Base-by-base conservation (phyloP, 208 protist genomes). In the Trypanosoma theileri region DNA sequence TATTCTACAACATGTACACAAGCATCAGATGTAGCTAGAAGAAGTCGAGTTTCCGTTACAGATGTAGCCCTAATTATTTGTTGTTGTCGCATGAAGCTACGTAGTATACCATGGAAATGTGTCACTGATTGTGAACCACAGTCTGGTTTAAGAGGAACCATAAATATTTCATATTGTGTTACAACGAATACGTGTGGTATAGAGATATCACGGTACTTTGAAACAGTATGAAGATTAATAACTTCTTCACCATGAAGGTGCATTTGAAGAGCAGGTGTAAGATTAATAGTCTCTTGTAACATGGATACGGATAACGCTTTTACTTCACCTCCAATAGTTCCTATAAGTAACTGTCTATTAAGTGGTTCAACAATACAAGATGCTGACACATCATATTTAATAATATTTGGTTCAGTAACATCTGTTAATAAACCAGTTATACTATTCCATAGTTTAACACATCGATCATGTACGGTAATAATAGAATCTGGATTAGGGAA, bases 241-340 rank as follows among this genome's bases (percentile, higher is more conserved):
- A 88, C 66, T 59, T 84, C 70, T 21, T 41, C 50, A 41, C 55
- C 52, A 24, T 26, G 31, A 19, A 71, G 22, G 40, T 73, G 42
- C 16, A 51, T 52, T n/a, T 57, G 52, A 31, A 88, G 48, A 6
- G 57, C 56, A 9, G 58, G 44, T n/a, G 56, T 59, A 12, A 85
- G 66, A 64, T 84, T 59, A 22, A 79, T 51, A n/a, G 73, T 81
- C 10, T 45, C 40, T 35, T 78, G 45, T 4, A 73, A 72, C 11
- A 83, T 55, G 19, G 79, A 42, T 3, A 88, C 75, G n/a, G 77
- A 77, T 60, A 85, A 81, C 12, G 46, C 69, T 59, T 73, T 79
- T 14, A 88, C 19, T 45, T 88, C 82, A 48, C 82, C 82, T 10
- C 44, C 48, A 72, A 83, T 82, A 31, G 77, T 75, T 45, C 71